phyloP scores from a whole-genome alignment of 768 basidiomycete genomes.

The Podaxis sp. region DNA sequence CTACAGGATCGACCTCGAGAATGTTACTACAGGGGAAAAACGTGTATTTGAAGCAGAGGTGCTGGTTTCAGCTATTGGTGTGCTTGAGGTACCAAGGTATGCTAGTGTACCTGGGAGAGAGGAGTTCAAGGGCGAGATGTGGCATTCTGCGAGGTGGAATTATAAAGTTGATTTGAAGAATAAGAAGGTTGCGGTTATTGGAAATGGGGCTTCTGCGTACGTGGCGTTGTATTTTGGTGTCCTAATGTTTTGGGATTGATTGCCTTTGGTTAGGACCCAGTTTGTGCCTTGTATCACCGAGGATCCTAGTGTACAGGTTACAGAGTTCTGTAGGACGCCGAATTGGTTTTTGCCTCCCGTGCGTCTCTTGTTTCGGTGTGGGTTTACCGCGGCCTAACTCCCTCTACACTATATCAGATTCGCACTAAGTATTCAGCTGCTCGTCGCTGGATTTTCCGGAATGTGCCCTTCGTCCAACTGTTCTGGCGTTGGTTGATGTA shows the following conservation, averaged over 20 bases:
- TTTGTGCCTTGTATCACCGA: conserved; percentile 40
- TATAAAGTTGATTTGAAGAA: conserved; percentile 31
- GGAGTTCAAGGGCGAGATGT: conserved; percentile 42
- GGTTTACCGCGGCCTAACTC: background rate
- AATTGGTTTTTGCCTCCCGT: conserved; percentile 47
- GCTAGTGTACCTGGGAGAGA: conserved; percentile 30
- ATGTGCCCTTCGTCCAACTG: conserved; percentile 6
- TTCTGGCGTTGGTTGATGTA: background rate
- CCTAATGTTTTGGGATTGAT: background rate
- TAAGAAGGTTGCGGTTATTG: conserved; percentile 53
- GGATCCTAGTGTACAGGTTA: conserved; percentile 34
- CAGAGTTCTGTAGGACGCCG: conserved; percentile 47
- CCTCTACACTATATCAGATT: background rate
- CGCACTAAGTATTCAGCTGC: conserved; percentile 15
- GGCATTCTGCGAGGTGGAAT: conserved; percentile 53
- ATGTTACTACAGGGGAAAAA: conserved; percentile 26
- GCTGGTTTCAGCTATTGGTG: conserved; percentile 45
- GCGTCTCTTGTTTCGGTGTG: conserved; percentile 9
- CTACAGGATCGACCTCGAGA: conserved; percentile 34
- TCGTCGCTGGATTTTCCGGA: conserved; percentile 13
- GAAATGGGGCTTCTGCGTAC: conserved; percentile 53
- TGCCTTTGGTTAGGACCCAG: conserved; percentile 38
- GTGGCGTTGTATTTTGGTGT: conserved; percentile 20
- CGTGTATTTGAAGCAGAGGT: conserved; percentile 35
- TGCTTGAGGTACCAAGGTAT: conserved; percentile 40